Evolutionary conservation across 345 rosid species (phyloP).

Genomic region (Populus euphratica): DNA sequence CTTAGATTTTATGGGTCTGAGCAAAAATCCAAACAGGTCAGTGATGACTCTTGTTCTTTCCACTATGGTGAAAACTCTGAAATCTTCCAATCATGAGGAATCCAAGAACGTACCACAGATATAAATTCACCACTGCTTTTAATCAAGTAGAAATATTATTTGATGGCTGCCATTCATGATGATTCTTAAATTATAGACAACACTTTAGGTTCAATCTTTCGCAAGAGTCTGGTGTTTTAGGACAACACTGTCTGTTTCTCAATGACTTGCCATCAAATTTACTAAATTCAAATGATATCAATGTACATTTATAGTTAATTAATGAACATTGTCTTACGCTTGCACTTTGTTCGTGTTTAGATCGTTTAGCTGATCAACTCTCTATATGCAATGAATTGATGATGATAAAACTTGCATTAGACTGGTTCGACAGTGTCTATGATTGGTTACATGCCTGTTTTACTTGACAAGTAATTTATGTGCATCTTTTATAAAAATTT

Average conservation of each 20-base stretch:
- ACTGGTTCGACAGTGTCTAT: neutral
- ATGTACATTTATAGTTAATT: neutral
- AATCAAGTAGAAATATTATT: neutral
- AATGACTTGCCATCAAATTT: neutral
- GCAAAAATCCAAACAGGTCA: conserved; percentile 16
- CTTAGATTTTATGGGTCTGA: conserved; percentile 21
- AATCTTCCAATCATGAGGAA: neutral
- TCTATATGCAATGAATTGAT: neutral
- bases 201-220: neutral
- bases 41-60: neutral
- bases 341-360: neutral
- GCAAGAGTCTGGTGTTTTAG: neutral
- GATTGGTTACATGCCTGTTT: neutral
- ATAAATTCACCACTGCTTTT: neutral
- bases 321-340: neutral
- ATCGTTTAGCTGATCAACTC: neutral
- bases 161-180: neutral
- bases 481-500: neutral
- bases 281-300: neutral
- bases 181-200: neutral
- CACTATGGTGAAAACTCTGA: conserved; percentile 4
- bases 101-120: neutral
- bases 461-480: neutral
- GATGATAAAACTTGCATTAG: neutral
- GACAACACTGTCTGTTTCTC: neutral